Evolutionary conservation across 2,329 filamentous ascomycete species (phyloP), one percentile per base, ranked within the genome.

Genomic region (Teratosphaeria epicoccoides): DNA sequence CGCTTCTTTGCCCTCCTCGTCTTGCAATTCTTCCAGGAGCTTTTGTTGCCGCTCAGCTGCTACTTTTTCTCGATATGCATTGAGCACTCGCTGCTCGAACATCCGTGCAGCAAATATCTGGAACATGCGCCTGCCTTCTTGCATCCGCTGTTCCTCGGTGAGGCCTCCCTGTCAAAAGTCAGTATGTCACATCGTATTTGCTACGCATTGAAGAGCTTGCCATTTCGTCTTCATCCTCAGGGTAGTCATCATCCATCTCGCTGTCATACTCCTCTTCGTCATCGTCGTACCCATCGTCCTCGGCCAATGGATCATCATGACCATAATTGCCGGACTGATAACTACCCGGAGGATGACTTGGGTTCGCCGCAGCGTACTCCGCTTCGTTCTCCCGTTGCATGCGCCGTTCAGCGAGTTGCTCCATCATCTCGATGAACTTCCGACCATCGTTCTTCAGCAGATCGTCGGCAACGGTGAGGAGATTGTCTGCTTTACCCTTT

Each of bases 391-490:
- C 91, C 61, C 93, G 85, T 66, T 90, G 88, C 91, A 98, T 96
- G 63, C 93, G 83, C 63, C 91, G 87, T 73, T 98, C 93, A 33
- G 93, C 93, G 63, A 98, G 80, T 73, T 97, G 91, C 70, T 98
- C 93, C 93, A 98, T 98, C 93, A 98, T 98, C 70, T 98, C 93
- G 71, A 98, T 98, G 74, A 98, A 98, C 67, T 95, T 95, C 71
- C 95, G 95, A 64, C 93, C 93, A 71, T 98, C 93, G 71, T 98
- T 98, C 71, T 97, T 97, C 57, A 98, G 80, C 59, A 98, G 78
- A 73, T 98, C 93, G 76, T 98, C 93, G 69, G 93, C 93, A 66
- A 98, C 93, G 60, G 93, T 98, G 68, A 98, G 83, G 71, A 98
- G 96, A 68, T 93, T 94, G 76, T 93, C 90, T 88, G 79, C 70